Conservation (phyloP, 192 early-diverging fungal species). For the Gaertneriomyces sp. region DNA sequence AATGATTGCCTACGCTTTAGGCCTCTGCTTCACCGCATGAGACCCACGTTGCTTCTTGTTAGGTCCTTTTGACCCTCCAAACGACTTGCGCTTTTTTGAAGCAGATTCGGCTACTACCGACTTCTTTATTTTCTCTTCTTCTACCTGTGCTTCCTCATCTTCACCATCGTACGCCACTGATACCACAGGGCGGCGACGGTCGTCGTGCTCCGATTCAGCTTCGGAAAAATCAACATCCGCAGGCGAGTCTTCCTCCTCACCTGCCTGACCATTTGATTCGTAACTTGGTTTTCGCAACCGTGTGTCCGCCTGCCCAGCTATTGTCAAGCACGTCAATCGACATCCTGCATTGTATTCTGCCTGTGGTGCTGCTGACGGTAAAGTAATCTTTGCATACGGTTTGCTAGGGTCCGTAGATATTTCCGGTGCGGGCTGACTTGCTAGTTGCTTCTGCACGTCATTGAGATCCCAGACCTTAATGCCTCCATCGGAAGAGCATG, state of each 20-base stretch:
- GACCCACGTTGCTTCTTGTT: no score
- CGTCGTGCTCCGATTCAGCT: slow-evolving; percentile 20
- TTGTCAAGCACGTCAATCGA: slow-evolving; percentile 43
- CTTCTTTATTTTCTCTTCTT: no score
- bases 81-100: no score
- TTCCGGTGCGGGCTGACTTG: slow-evolving; percentile 4
- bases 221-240: slow-evolving; percentile 10
- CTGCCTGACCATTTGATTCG: neutral
- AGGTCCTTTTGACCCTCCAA: no score
- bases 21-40: no score
- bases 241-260: slow-evolving; percentile 3
- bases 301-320: slow-evolving; percentile 17
- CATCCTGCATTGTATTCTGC: slow-evolving; percentile 43
- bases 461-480: slow-evolving; percentile 48
- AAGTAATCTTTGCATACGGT: neutral
- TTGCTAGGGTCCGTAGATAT: neutral
- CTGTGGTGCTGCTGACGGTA: slow-evolving; percentile 14
- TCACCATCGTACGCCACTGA: slow-evolving; percentile 13
- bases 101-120: no score
- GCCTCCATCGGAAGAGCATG: slow-evolving; percentile 49
- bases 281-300: neutral
- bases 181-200: slow-evolving; percentile 4
- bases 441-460: slow-evolving; percentile 10
- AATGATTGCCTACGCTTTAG: no score
- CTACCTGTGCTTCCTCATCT: neutral